A percentile compares a stretch with the other conserved stretches of the same genome.
phyloP scores from a whole-genome alignment of 306 rosid species.

The Trifolium pratense region DNA sequence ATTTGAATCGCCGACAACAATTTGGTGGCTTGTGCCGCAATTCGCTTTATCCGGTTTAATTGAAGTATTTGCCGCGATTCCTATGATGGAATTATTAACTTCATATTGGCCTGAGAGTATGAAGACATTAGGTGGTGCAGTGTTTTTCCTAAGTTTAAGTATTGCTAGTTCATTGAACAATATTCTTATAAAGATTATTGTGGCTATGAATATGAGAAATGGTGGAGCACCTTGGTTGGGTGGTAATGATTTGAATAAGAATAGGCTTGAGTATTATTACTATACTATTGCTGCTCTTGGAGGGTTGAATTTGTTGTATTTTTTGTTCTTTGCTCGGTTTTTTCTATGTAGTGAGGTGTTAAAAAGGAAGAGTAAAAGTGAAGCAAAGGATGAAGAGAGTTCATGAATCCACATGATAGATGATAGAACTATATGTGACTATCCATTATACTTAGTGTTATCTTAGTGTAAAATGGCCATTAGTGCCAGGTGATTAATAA shows the following conservation, averaged over 20 bases:
- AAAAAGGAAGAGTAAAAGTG: background rate
- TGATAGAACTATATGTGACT: too few species aligned
- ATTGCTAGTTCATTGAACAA: slow-evolving; percentile 52
- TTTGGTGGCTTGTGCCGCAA: slow-evolving; percentile 58
- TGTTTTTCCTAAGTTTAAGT: slow-evolving; percentile 59
- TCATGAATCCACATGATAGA: background rate
- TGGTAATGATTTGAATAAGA: slow-evolving; percentile 67
- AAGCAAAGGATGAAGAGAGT: slow-evolving; percentile 16
- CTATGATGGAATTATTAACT: slow-evolving; percentile 66
- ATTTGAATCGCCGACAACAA: slow-evolving; percentile 47
- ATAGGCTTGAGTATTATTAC: slow-evolving; percentile 63
- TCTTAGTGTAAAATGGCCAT: too few species aligned
- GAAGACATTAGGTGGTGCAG: slow-evolving; percentile 68
- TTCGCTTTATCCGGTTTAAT: slow-evolving; percentile 58
- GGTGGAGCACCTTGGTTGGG: slow-evolving; percentile 55
- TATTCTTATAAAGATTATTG: slow-evolving; percentile 43
- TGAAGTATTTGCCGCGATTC: slow-evolving; percentile 65
- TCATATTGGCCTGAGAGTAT: slow-evolving; percentile 61
- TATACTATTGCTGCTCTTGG: slow-evolving; percentile 55
- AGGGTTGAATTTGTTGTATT: slow-evolving; percentile 52
- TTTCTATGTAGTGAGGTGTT: slow-evolving; percentile 36
- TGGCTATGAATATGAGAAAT: background rate
- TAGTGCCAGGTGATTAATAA: too few species aligned
- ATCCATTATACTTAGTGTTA: too few species aligned
- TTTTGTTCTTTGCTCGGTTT: slow-evolving; percentile 45